Evolutionary conservation across 192 early-diverging fungal species (phyloP).

Genomic region (Rhizophagus clarus): DNA sequence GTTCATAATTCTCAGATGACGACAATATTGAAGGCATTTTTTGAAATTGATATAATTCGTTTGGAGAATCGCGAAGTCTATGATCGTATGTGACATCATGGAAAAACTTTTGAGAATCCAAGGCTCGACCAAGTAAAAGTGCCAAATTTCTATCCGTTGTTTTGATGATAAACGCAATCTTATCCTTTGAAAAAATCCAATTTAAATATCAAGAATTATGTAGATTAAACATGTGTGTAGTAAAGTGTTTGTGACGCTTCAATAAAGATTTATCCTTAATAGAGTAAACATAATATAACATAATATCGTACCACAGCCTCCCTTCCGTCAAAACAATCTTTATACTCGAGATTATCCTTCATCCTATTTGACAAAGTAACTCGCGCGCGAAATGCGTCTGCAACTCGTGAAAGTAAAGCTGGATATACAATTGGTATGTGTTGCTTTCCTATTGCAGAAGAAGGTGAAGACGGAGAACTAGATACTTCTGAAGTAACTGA

Average conservation of each 20-base stretch:
- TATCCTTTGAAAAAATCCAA: conserved; percentile 54
- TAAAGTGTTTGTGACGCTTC: neutral
- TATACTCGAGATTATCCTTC: conserved; percentile 82
- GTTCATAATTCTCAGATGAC: conserved; percentile 14
- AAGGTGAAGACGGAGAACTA: conserved; percentile 22
- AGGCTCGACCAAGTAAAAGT: conserved; percentile 81
- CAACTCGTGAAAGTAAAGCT: conserved; percentile 72
- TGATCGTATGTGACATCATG: conserved; percentile 89
- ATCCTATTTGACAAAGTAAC: conserved; percentile 63
- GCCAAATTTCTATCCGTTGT: conserved; percentile 88
- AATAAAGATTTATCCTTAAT: neutral
- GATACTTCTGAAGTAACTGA: conserved; percentile 9
- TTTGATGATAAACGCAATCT: conserved; percentile 74
- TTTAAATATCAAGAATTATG: conserved; percentile 17
- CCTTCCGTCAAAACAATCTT: conserved; percentile 81
- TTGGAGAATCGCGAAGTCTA: conserved; percentile 79
- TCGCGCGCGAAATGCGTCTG: conserved; percentile 61
- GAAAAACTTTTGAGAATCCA: conserved; percentile 90
- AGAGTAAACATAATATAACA: neutral
- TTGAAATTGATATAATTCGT: conserved; percentile 84
- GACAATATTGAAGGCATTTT: conserved; percentile 38
- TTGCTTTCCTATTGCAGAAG: conserved; percentile 5
- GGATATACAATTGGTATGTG: conserved; percentile 63
- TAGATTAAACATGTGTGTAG: conserved; percentile 9
- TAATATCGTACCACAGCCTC: conserved; percentile 76